Evolutionary conservation across 805 yeast genomes (phyloP).

Genomic region (Vanderwaltozyma polyspora): DNA sequence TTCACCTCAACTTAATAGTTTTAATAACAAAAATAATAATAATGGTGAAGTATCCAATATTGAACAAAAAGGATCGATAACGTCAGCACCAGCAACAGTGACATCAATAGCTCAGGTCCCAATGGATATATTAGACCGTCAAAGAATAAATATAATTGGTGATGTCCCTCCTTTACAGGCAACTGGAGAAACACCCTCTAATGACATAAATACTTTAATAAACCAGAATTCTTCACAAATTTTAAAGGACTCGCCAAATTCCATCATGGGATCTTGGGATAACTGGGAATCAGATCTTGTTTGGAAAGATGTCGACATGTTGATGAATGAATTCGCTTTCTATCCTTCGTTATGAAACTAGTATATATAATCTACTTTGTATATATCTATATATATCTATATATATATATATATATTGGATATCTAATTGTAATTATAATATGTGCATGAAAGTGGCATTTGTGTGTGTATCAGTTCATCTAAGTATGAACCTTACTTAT

Average conservation of each 20-base stretch:
- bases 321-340: constrained; percentile 89
- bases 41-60: too few species aligned
- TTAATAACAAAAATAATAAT: background rate
- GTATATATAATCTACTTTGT: too few species aligned
- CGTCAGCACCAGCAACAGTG: constrained; percentile 1
- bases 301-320: constrained; percentile 73
- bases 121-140: background rate
- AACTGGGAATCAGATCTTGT: constrained; percentile 35
- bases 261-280: constrained; percentile 29
- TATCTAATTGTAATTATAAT: too few species aligned
- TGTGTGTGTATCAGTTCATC: too few species aligned
- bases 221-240: background rate
- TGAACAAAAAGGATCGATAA: background rate
- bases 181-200: background rate
- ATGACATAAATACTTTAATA: background rate
- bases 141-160: background rate
- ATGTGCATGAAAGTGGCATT: too few species aligned
- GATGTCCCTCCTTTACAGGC: background rate
- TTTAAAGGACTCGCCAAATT: constrained; percentile 7
- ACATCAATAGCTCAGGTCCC: too few species aligned
- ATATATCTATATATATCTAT: too few species aligned
- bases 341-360: constrained; percentile 43
- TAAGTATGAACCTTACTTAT: too few species aligned
- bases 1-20: background rate
- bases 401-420: too few species aligned